These are phyloP conservation scores for Trichosanthes truncata DNA, from an alignment of 306 rosid genomes.

Conservation along the genomic window DNA sequence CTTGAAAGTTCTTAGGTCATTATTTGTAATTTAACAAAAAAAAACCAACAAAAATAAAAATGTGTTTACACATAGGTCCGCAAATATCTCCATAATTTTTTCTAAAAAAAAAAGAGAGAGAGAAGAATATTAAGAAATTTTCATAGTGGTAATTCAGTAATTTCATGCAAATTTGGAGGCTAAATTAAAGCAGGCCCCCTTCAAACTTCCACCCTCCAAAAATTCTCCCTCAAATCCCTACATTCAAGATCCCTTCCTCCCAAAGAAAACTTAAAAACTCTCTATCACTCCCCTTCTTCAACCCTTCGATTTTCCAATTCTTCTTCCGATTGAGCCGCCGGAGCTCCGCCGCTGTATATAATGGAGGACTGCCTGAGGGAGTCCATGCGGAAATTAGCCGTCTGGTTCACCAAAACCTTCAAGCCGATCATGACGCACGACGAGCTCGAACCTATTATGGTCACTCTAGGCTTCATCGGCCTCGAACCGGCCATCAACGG, in stretches of 20 bases:
- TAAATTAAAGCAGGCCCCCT: neutral
- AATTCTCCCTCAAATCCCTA: slow-evolving; percentile 11
- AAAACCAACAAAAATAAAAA: no score
- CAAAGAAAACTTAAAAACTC: slow-evolving; percentile 4
- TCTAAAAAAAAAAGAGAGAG: no score
- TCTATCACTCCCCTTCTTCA: neutral
- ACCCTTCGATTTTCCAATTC: neutral
- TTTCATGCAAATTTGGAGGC: neutral
- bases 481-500: slow-evolving; percentile 11
- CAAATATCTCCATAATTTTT: no score
- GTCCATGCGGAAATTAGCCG: slow-evolving; percentile 30
- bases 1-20: no score
- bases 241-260: slow-evolving; percentile 4
- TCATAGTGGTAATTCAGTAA: neutral
- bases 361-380: slow-evolving; percentile 34
- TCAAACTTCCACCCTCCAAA: slow-evolving; percentile 11
- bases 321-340: neutral
- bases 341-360: neutral
- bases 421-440: slow-evolving; percentile 52
- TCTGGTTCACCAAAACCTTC: slow-evolving; percentile 43
- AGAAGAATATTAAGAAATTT: neutral
- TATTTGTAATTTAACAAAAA: no score
- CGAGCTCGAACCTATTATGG: slow-evolving; percentile 50
- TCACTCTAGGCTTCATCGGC: slow-evolving; percentile 37
- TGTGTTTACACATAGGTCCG: no score